phyloP scores from a whole-genome alignment of 2,329 filamentous ascomycete species.

The Elsinoe fawcettii region DNA sequence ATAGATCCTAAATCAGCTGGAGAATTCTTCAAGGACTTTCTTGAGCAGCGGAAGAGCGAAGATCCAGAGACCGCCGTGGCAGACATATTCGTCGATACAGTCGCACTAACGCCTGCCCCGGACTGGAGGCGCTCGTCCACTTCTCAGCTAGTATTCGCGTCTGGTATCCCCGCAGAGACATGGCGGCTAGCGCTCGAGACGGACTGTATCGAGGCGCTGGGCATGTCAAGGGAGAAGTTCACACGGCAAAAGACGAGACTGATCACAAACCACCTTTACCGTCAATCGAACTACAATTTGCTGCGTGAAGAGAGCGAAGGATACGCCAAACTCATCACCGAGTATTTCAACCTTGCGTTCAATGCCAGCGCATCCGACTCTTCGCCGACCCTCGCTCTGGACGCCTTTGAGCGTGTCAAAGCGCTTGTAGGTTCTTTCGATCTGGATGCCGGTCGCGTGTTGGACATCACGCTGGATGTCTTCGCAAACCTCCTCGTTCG shows the following conservation, averaged over 20 bases:
- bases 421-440: slow-evolving; percentile 95
- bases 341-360: slow-evolving; percentile 83
- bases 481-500: slow-evolving; percentile 91
- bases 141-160: slow-evolving; percentile 61
- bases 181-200: slow-evolving; percentile 82
- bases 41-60: slow-evolving; percentile 48
- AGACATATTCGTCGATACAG: slow-evolving; percentile 70
- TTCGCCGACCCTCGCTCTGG: slow-evolving; percentile 51
- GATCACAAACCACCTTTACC: slow-evolving; percentile 86
- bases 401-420: slow-evolving; percentile 86
- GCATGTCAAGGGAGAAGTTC: slow-evolving; percentile 80
- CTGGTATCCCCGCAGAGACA: slow-evolving; percentile 60
- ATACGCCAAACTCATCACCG: slow-evolving; percentile 91
- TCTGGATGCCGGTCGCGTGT: slow-evolving; percentile 84
- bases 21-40: slow-evolving; percentile 62
- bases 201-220: slow-evolving; percentile 63
- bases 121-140: slow-evolving; percentile 54
- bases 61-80: slow-evolving; percentile 38
- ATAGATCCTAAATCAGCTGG: slow-evolving; percentile 64
- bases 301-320: slow-evolving; percentile 93
- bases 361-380: slow-evolving; percentile 56
- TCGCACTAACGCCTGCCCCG: slow-evolving; percentile 70
- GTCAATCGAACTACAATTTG: slow-evolving; percentile 94
- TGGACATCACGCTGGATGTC: slow-evolving; percentile 91
- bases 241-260: slow-evolving; percentile 75